Conservation (phyloP, 768 basidiomycete genomes). For the Exsudoporus frostii region DNA sequence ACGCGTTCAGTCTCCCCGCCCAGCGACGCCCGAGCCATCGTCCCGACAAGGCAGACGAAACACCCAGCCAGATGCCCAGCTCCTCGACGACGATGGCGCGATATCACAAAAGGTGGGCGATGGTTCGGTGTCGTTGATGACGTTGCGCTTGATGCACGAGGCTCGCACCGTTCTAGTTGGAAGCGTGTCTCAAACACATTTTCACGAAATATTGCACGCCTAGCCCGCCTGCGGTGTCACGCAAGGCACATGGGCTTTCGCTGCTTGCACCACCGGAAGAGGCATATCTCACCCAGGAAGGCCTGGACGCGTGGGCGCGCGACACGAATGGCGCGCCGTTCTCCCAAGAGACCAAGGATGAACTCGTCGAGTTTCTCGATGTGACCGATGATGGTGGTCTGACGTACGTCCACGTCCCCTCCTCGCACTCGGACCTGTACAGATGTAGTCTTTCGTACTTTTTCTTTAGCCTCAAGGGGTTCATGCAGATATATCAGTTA, state of each 20-base stretch:
- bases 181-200: constrained; percentile 68
- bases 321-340: constrained; percentile 87
- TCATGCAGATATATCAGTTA: constrained; percentile 80
- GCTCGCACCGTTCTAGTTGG: constrained; percentile 44
- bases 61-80: constrained; percentile 43
- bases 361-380: constrained; percentile 73
- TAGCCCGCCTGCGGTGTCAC: constrained; percentile 11
- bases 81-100: constrained; percentile 69
- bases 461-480: constrained; percentile 63
- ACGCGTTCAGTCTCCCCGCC: constrained; percentile 46
- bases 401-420: constrained; percentile 49
- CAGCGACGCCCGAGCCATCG: constrained; percentile 61
- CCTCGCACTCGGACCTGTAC: background rate
- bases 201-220: constrained; percentile 77
- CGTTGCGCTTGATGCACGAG: background rate
- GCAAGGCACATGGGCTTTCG: constrained; percentile 21
- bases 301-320: constrained; percentile 69
- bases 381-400: constrained; percentile 66
- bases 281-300: constrained; percentile 57
- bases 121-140: background rate
- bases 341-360: constrained; percentile 71
- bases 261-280: constrained; percentile 47
- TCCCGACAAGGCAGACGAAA: constrained; percentile 60
- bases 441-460: background rate
- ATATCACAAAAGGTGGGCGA: constrained; percentile 58